Conservation (phyloP, 176 grass and related monocot genomes). For the Triticum turgidum region DNA sequence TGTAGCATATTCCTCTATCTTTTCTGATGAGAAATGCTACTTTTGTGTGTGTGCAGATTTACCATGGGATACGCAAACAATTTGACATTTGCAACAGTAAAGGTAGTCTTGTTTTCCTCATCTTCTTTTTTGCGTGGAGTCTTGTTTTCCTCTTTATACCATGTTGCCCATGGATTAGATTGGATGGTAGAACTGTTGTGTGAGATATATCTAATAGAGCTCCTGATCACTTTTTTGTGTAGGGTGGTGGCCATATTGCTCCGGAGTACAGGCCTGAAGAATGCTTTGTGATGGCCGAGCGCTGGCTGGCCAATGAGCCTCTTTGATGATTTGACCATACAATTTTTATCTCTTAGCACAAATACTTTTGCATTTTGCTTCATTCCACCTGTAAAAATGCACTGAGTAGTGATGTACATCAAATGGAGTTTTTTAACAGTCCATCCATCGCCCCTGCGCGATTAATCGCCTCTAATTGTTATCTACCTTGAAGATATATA, state of each 20-base stretch:
- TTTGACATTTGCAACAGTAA: slow-evolving; percentile 53
- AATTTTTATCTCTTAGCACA: no score
- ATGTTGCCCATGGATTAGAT: no score
- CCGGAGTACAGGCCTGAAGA: slow-evolving; percentile 41
- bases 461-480: no score
- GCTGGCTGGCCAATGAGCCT: slow-evolving; percentile 36
- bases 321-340: not conserved
- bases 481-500: no score
- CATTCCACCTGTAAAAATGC: no score
- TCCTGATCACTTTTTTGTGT: not conserved
- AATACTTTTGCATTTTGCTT: no score
- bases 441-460: no score
- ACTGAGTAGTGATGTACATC: no score
- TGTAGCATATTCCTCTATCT: not conserved
- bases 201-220: not conserved
- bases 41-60: slow-evolving; percentile 12
- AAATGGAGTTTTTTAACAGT: no score
- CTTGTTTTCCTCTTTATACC: not conserved
- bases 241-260: slow-evolving; percentile 45
- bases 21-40: not conserved
- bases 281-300: slow-evolving; percentile 27
- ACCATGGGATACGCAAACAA: slow-evolving; percentile 44
- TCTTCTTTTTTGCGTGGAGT: no score
- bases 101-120: slow-evolving; percentile 24
- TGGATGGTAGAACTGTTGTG: not conserved